phyloP scores from a whole-genome alignment of 2,329 filamentous ascomycete species.

The Verticillium nonalfalfae region DNA sequence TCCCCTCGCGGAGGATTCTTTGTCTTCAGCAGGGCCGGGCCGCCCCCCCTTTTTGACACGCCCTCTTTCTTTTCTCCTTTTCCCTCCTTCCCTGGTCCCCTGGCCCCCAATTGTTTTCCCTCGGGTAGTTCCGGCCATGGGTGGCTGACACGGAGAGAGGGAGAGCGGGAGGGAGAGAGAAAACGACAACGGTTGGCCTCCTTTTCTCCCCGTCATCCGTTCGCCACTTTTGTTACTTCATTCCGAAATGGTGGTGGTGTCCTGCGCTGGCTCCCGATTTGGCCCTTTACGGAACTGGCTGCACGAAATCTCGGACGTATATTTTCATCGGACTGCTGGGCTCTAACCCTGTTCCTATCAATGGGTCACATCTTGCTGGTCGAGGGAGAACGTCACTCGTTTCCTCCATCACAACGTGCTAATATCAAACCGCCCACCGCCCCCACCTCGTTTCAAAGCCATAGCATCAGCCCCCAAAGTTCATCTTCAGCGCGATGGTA shows the following conservation, averaged over 20 bases:
- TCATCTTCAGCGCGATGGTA: conserved; percentile 89
- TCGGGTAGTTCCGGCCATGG: too few species aligned
- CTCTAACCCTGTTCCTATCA: neutral
- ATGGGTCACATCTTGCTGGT: neutral
- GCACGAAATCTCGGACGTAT: neutral
- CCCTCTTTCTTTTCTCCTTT: neutral
- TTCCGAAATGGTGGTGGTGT: neutral
- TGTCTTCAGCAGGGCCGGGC: too few species aligned
- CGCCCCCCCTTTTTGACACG: too few species aligned
- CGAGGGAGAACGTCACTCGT: neutral
- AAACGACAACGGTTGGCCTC: too few species aligned
- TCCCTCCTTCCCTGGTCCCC: neutral
- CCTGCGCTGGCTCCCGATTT: neutral
- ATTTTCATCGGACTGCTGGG: neutral
- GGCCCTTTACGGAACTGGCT: neutral
- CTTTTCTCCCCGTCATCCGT: neutral
- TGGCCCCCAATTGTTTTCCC: too few species aligned
- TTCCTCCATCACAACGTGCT: neutral
- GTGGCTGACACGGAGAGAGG: too few species aligned
- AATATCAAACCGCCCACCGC: neutral
- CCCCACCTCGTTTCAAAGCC: neutral
- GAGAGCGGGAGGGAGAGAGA: too few species aligned
- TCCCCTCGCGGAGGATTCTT: too few species aligned
- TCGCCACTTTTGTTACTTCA: neutral
- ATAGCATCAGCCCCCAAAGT: conserved; percentile 56